Evolutionary conservation across 192 early-diverging fungal species (phyloP).

Genomic region (Mortierella alpina): DNA sequence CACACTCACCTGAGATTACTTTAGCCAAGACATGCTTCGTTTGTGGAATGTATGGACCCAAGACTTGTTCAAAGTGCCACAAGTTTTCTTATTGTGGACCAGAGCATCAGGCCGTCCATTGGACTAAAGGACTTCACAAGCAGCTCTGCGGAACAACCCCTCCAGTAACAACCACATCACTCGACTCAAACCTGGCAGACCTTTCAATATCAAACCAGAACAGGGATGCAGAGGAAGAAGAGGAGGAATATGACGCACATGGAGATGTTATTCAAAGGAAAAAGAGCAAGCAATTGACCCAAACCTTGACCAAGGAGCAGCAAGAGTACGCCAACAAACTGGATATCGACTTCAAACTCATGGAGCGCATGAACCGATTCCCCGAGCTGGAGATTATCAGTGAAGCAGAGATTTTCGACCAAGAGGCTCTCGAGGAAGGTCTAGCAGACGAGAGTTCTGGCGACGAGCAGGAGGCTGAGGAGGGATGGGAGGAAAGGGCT

Average conservation of each 20-base stretch:
- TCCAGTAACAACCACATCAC: neutral
- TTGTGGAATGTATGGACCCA: constrained; percentile 78
- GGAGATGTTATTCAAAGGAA: constrained; percentile 11
- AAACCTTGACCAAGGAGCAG: constrained; percentile 44
- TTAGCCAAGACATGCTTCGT: constrained; percentile 70
- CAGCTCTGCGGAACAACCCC: constrained; percentile 61
- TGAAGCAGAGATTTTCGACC: constrained; percentile 69
- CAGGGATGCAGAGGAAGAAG: constrained; percentile 9
- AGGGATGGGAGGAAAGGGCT: constrained; percentile 46
- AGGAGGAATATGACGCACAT: constrained; percentile 13
- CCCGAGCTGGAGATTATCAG: constrained; percentile 75
- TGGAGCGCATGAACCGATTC: constrained; percentile 54
- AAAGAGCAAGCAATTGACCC: constrained; percentile 12
- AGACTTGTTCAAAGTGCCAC: constrained; percentile 84
- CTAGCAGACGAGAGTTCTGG: constrained; percentile 49
- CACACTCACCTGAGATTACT: neutral
- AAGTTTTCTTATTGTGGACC: constrained; percentile 81
- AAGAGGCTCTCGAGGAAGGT: constrained; percentile 61
- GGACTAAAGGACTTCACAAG: constrained; percentile 81
- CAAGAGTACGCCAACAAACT: constrained; percentile 53
- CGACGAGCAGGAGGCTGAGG: constrained; percentile 52
- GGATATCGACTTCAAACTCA: constrained; percentile 33
- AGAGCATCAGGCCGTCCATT: constrained; percentile 87
- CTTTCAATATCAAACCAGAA: constrained; percentile 40
- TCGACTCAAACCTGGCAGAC: constrained; percentile 14